These are phyloP conservation scores for Neurospora africana DNA, from an alignment of 495 filamentous ascomycete species.

Conservation along the genomic window DNA sequence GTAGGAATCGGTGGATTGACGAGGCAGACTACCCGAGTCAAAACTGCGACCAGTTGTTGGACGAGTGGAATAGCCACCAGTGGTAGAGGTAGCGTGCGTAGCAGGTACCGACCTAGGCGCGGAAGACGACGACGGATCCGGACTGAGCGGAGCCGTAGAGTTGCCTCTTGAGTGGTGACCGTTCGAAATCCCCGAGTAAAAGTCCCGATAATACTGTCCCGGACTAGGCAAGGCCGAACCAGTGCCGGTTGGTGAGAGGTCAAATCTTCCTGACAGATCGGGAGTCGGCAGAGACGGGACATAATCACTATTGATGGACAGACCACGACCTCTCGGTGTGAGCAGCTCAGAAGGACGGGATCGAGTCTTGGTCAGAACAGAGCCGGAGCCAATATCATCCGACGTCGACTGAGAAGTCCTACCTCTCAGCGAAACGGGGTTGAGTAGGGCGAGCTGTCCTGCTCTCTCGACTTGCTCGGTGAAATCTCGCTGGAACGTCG, in stretches of 20 bases:
- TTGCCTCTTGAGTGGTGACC: constrained; percentile 23
- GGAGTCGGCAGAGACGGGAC: constrained; percentile 51
- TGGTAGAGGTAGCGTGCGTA: not conserved
- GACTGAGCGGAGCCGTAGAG: constrained; percentile 32
- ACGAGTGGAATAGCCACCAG: constrained; percentile 22
- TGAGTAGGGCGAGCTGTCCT: constrained; percentile 38
- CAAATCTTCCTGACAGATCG: constrained; percentile 47
- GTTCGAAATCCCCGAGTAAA: constrained; percentile 29
- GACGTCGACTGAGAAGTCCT: constrained; percentile 37
- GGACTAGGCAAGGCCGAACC: constrained; percentile 28
- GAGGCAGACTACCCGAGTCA: constrained; percentile 32
- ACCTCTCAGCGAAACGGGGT: constrained; percentile 28
- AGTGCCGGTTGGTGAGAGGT: constrained; percentile 37
- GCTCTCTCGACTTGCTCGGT: constrained; percentile 45
- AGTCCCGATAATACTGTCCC: constrained; percentile 39
- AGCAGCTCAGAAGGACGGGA: constrained; percentile 29
- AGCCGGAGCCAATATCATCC: constrained; percentile 26
- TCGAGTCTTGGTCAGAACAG: constrained; percentile 27
- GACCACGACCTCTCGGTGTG: constrained; percentile 36
- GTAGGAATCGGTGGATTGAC: constrained; percentile 34
- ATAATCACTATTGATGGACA: constrained; percentile 53
- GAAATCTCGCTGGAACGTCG: constrained; percentile 65
- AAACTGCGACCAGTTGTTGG: constrained; percentile 43
- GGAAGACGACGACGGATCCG: constrained; percentile 27
- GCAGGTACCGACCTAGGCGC: constrained; percentile 9